Evolutionary conservation across 1,284 basidiomycete genomes (phyloP), one percentile per base, ranked within the genome.

Genomic region (Trichosporon faecale): DNA sequence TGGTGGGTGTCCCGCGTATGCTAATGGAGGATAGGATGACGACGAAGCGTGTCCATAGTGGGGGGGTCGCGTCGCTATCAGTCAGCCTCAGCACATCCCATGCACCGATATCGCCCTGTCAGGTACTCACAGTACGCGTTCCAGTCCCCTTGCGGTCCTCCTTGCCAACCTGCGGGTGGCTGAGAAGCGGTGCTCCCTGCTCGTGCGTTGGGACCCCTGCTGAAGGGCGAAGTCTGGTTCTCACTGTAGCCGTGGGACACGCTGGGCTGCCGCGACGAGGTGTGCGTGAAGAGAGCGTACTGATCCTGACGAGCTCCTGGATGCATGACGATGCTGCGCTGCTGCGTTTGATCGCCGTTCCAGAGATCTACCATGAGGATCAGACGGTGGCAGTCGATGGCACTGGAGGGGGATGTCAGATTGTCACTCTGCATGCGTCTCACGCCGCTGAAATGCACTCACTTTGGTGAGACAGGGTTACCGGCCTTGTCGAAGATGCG

Each of bases 341-440:
- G 91, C 49, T 89, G 88, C 72, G 87, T 88, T 37, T 89, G 90
- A 77, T 93, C 92, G 55, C 86, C 87, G 0, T 91, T 93, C 91
- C 93, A 94, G 0, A 95, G 85, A 82, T 95, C 94, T 16, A 93
- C 92, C 60, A 91, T 92, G 29, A 94, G 90, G 61, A 96, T 84
- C 78, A 96, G 91, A 83, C 93, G 94, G 1, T 91, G 91, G 71
- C 87, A 89, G 80, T 95, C 91, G 66, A 95, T 55, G n/a, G 61
- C 27, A 25, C 71, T 72, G 64, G 14, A 16, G n/a, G n/a, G 16
- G 46, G 2, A 29, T 14, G 57, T 60, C 57, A 31, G 29, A 33
- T 27, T 25, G 25, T 57, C 35, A 27, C 31, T 23, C 44, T n/a
- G 37, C 25, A 33, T 66, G 29, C 14, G n/a, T 35, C 9, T 44